Percentiles rank a stretch among this genome's conserved stretches.
These are phyloP conservation scores for Pyrenophora seminiperda DNA, from an alignment of 2,329 filamentous ascomycete species.

Conservation along the genomic window DNA sequence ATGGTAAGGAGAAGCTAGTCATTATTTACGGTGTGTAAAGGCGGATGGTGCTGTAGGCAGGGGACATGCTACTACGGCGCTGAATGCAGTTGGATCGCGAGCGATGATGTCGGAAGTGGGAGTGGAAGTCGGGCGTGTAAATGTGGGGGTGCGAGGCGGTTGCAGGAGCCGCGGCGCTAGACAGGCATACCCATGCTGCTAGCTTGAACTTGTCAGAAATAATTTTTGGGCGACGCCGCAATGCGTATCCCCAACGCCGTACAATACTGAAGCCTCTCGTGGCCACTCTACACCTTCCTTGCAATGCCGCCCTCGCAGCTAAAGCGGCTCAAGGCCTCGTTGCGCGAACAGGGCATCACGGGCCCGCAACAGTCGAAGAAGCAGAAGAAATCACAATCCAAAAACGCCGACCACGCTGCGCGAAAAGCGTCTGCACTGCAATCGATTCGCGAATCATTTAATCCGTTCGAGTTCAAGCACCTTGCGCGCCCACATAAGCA, in stretches of 20 bases:
- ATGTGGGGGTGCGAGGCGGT: slow-evolving; percentile 12
- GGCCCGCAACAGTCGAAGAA: slow-evolving; percentile 96
- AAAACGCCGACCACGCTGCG: slow-evolving; percentile 73
- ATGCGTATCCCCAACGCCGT: slow-evolving; percentile 3
- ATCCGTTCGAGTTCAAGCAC: slow-evolving; percentile 93
- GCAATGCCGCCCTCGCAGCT: slow-evolving; percentile 93
- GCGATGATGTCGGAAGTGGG: slow-evolving; percentile 25
- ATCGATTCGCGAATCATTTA: slow-evolving; percentile 92
- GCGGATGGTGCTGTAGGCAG: background rate
- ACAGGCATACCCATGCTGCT: slow-evolving; percentile 18
- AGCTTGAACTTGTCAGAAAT: slow-evolving; percentile 29
- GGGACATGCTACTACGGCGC: slow-evolving; percentile 4
- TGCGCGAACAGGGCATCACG: slow-evolving; percentile 86
- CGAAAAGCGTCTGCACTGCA: slow-evolving; percentile 78
- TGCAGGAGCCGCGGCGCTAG: slow-evolving; percentile 5
- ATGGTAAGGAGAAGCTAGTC: slow-evolving; percentile 29
- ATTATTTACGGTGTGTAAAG: slow-evolving; percentile 14
- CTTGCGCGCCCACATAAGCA: slow-evolving; percentile 81
- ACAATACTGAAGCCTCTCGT: background rate
- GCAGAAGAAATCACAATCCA: slow-evolving; percentile 75
- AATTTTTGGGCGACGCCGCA: no score
- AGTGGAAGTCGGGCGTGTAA: slow-evolving; percentile 8
- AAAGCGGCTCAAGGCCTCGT: slow-evolving; percentile 90
- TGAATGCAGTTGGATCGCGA: slow-evolving; percentile 3
- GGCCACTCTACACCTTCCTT: background rate